phyloP scores from a whole-genome alignment of 192 early-diverging fungal species.

The Radiomyces spectabilis region DNA sequence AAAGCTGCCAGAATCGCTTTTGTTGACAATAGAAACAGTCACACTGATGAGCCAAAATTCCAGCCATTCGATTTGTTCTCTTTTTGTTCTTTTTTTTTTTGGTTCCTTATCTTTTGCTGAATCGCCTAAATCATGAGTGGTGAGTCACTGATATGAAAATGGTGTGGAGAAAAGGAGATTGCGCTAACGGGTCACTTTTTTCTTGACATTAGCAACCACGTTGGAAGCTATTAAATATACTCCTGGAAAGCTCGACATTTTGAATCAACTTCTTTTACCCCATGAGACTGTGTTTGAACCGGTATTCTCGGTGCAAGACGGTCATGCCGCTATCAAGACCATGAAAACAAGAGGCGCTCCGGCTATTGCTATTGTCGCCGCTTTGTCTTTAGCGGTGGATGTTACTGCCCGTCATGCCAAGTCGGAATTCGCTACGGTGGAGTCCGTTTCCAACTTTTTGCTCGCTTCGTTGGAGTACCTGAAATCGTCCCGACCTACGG shows the following conservation, averaged over 20 bases:
- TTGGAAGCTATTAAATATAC: constrained; percentile 50
- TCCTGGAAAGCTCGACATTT: constrained; percentile 56
- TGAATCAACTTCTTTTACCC: constrained; percentile 91
- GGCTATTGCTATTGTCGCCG: constrained; percentile 96
- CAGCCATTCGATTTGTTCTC: neutral
- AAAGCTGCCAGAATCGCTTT: too few relatives aligned
- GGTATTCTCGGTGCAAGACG: constrained; percentile 53
- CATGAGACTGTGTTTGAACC: constrained; percentile 73
- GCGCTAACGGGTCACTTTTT: neutral
- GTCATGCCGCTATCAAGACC: constrained; percentile 81
- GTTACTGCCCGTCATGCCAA: constrained; percentile 22
- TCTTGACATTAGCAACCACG: constrained; percentile 7
- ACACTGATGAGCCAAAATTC: neutral
- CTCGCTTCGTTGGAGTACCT: constrained; percentile 60
- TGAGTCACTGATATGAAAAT: neutral
- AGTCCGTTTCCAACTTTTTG: constrained; percentile 45
- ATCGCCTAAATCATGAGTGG: neutral
- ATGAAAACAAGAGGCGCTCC: constrained; percentile 95
- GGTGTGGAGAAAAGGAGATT: too few relatives aligned
- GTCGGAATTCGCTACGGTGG: constrained; percentile 22
- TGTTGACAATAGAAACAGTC: too few relatives aligned
- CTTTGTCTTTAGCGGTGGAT: constrained; percentile 83
- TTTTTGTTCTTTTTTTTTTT: neutral
- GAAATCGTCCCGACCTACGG: constrained; percentile 90
- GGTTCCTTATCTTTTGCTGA: neutral